Conservation (phyloP, 1,284 basidiomycete genomes). For the Uromyces viciae-fabae region DNA sequence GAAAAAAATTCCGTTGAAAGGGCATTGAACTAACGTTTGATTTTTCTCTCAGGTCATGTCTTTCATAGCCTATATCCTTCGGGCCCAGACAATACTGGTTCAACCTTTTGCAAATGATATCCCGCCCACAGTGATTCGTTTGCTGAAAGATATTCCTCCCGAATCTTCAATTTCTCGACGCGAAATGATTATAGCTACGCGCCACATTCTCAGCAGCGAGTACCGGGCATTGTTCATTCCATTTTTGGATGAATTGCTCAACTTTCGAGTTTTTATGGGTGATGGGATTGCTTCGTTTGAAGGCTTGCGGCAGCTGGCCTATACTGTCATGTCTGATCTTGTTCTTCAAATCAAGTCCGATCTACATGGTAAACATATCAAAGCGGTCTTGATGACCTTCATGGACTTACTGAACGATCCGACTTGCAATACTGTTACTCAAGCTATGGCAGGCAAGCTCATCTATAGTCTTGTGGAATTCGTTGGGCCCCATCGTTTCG, state of each 20-base stretch:
- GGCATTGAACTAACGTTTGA: too few species aligned
- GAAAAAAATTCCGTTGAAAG: background rate
- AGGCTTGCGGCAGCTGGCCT: conserved; percentile 75
- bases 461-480: conserved; percentile 85
- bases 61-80: conserved; percentile 84
- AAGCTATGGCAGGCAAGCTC: conserved; percentile 89
- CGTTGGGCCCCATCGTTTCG: conserved; percentile 64
- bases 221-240: conserved; percentile 76
- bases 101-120: conserved; percentile 77
- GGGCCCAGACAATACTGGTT: conserved; percentile 67
- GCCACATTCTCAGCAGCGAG: conserved; percentile 80
- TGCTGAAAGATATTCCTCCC: conserved; percentile 89
- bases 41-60: conserved; percentile 69
- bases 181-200: conserved; percentile 89
- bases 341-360: conserved; percentile 87
- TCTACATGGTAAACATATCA: conserved; percentile 72
- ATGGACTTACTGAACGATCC: conserved; percentile 86
- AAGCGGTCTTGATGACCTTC: conserved; percentile 77
- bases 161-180: conserved; percentile 59
- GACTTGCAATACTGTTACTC: conserved; percentile 72
- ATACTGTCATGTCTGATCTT: conserved; percentile 85
- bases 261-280: conserved; percentile 87
- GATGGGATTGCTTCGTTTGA: conserved; percentile 74
- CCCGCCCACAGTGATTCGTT: conserved; percentile 73
- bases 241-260: conserved; percentile 82